Evolutionary conservation across 257 asterid species (phyloP), one percentile per base, ranked within the genome.

Genomic region (Scutellaria barbata): DNA sequence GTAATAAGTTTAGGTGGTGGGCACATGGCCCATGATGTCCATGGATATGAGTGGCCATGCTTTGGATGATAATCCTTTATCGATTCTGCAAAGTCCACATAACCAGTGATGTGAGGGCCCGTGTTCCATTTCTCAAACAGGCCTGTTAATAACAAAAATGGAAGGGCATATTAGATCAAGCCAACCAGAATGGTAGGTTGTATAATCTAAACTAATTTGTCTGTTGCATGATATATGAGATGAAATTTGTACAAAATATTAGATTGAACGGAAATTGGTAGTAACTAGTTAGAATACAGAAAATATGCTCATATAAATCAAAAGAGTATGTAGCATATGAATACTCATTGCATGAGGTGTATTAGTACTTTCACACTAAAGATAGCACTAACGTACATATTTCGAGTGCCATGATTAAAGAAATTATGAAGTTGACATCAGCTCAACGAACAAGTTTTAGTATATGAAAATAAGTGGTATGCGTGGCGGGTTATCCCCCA

Each of bases 51-150:
- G 40, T 83, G 79, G n/a, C 93, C 96, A 54, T 86, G 89, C 70
- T 84, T 86, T 56, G 98, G 98, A 85, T 93, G 98, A 81, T 89
- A 83, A 56, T 83, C 91, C 76, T 85, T 76, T 6, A 91, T 73
- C 8, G 89, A 80, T 78, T 94, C 95, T 0, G 96, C 99, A 66
- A 94, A 88, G 87, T 94, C 99, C 25, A 94, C 87, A 63, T 91
- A 94, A 47, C 90, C 97, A 48, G 99, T 82, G 35, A 91, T 42
- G 68, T 94, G 99, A n/a, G 97, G 97, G 47, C 91, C 97, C 1
- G 84, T 81, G 79, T 94, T 94, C 99, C 99, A 94, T 74, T 84
- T 81, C 65, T 84, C 92, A 67, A 79, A 85, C 9, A 94, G 84
- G 73, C 98, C 98, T 92, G 89, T 17, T 54, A 58, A 67, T 51